Percentiles rank a stretch among this genome's conserved stretches.
phyloP scores from a whole-genome alignment of 805 yeast genomes.

The Clavispora santaluciae region DNA sequence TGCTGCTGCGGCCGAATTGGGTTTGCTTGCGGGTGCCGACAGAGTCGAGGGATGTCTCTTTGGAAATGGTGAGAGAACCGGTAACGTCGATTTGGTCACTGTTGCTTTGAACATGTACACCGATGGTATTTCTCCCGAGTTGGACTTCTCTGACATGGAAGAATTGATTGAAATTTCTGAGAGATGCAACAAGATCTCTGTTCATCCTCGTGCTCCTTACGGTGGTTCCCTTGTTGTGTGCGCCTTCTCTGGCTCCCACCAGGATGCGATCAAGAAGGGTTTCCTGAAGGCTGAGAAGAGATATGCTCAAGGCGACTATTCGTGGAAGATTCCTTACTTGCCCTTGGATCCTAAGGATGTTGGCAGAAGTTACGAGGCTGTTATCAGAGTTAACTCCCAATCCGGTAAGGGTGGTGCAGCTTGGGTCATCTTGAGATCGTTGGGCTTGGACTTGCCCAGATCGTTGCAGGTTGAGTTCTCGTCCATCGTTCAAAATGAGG shows the following conservation, averaged over 20 bases:
- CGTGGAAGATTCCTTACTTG: slow-evolving; percentile 75
- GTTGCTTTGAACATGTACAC: slow-evolving; percentile 73
- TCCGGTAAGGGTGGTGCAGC: slow-evolving; percentile 89
- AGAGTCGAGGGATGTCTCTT: slow-evolving; percentile 82
- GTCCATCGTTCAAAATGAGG: slow-evolving; percentile 54
- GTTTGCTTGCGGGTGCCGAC: slow-evolving; percentile 81
- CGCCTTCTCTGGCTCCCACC: slow-evolving; percentile 84
- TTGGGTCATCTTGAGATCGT: slow-evolving; percentile 72
- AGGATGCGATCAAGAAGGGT: slow-evolving; percentile 85
- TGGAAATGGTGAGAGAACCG: slow-evolving; percentile 86
- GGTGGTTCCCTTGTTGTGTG: slow-evolving; percentile 81
- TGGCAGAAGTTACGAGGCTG: slow-evolving; percentile 87
- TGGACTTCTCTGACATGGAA: slow-evolving; percentile 66
- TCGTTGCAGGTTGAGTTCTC: slow-evolving; percentile 66
- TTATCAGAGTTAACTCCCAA: slow-evolving; percentile 82
- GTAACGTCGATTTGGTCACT: slow-evolving; percentile 79
- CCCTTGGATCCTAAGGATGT: slow-evolving; percentile 83
- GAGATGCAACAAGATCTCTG: slow-evolving; percentile 75
- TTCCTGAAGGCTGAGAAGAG: slow-evolving; percentile 48
- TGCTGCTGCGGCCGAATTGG: slow-evolving; percentile 84
- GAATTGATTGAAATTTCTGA: slow-evolving; percentile 69
- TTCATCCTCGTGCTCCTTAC: slow-evolving; percentile 74
- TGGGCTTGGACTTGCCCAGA: slow-evolving; percentile 73
- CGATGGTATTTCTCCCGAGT: slow-evolving; percentile 66
- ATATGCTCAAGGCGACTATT: slow-evolving; percentile 33